Evolutionary conservation across 352 stramenopile genomes (phyloP), one percentile per base, ranked within the genome.

Genomic region (Phytophthora aleatoria): DNA sequence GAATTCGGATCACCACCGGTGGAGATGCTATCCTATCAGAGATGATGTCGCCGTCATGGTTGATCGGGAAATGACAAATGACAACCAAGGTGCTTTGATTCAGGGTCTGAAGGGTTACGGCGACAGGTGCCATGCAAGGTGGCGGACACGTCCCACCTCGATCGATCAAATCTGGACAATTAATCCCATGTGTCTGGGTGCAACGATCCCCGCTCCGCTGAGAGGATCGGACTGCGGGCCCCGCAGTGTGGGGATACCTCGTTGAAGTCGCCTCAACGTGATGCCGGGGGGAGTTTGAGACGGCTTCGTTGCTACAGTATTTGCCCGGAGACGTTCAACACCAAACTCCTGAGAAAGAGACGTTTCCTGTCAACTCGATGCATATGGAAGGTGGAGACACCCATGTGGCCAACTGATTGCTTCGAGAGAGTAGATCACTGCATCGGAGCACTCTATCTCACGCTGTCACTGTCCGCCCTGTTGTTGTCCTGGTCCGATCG

Each of bases 151-250:
- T 67, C 42, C 53, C 60, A 68, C 60, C 53, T 68, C 45, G 11
- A 57, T 60, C 53, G 53, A 49, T 64, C 61, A 64, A 69, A 69
- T 64, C 61, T 15, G 61, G 16, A 13, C 45, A 69, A 69, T 58
- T 64, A 57, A 59, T 69, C 61, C 54, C 61, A 69, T 58, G 61
- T 69, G 61, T 59, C 61, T 69, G 61, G 61, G 54, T 69, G 54
- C 45, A 64, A 64, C 54, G 47, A 69, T 69, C 53, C 48, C 28
- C 36, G 54, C 33, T 54, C 5, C 8, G 36, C n/a, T 51, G 20
- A 8, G 27, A 58, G 38, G 61, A 69, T 69, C 61, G 45, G 61
- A 64, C 43, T 49, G 41, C 12, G 41, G 20, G 20, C 20, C 20
- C 20, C 20, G 20, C 20, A 20, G 20, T 20, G 0, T 20, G 20